Evolutionary conservation across 148 eudicot genomes (phyloP), one percentile per base, ranked within the genome.

Genomic region (Silene uniflora): DNA sequence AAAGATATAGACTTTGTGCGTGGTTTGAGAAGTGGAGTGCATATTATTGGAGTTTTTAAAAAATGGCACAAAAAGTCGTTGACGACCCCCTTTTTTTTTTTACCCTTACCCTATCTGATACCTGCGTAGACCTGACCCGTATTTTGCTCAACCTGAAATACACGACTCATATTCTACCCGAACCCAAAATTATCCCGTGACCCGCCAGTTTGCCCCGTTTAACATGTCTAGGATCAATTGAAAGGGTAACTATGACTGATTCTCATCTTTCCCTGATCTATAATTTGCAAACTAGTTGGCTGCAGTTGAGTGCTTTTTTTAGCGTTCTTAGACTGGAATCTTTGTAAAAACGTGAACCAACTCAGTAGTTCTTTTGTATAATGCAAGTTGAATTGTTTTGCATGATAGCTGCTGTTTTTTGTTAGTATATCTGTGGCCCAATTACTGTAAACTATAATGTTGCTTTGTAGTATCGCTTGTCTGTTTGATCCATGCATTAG

Each of bases 11-110:
- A 22, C 5, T 69, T 47, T 47, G 55, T 35, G 29, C 10, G 25
- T 68, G 71, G 16, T 19, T 42, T 68, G 16, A 32, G 46, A 68
- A 68, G 54, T 68, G 24, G 14, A 68, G 24, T 68, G 54, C 72
- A 69, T 69, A n/a, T n/a, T n/a, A n/a, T n/a, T n/a, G n/a, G n/a
- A n/a, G n/a, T n/a, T n/a, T n/a, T n/a, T n/a, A n/a, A n/a, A n/a
- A 29, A 29, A 32, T 32, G 35, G 5, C 35, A 32, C 35, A 32
- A 32, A 4, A 32, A 32, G 35, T 2, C 35, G 35, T 32, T 32
- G 35, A 32, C 35, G n/a, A n/a, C 35, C 35, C 5, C n/a, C n/a
- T n/a, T n/a, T n/a, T n/a, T 32, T 32, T 29, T 32, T 32, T 32
- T 32, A 5, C 4, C 35, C 35, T 32, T 2, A 32, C 35, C 35